These are phyloP conservation scores for Brassica incana DNA, from an alignment of 345 rosid species.

Conservation along the genomic window DNA sequence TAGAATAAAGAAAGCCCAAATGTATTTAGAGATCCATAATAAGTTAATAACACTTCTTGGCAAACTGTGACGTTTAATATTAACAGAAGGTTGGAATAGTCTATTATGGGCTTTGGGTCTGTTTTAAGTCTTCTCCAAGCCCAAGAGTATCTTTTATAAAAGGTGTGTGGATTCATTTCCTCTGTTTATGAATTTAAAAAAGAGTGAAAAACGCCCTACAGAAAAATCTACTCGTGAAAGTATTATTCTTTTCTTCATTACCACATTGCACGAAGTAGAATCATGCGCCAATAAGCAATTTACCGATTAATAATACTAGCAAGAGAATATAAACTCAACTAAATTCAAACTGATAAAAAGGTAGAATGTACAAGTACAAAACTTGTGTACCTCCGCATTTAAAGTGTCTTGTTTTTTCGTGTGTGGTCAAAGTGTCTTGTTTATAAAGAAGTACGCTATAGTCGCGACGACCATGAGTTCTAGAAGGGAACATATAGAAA, in stretches of 20 bases:
- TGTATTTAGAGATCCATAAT: neutral
- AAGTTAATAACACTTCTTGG: neutral
- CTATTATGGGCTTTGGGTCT: neutral
- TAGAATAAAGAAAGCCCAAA: constrained; percentile 1
- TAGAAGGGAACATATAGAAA: neutral
- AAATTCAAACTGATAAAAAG: neutral
- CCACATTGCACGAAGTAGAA: neutral
- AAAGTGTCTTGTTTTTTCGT: too few species aligned
- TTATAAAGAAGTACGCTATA: neutral
- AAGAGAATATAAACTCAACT: neutral
- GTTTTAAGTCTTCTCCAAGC: neutral
- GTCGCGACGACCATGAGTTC: neutral
- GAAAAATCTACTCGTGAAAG: neutral
- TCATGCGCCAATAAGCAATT: neutral
- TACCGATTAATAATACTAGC: neutral
- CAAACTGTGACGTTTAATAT: neutral
- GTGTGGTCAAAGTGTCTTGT: neutral
- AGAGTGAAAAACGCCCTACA: neutral
- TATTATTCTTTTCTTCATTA: neutral
- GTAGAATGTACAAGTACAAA: neutral
- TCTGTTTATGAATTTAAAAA: neutral
- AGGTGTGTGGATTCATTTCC: neutral
- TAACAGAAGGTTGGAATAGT: neutral
- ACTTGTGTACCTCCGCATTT: neutral
- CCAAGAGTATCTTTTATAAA: neutral